These are phyloP conservation scores for Citeromyces matritensis DNA, from an alignment of 805 yeast species.

Conservation along the genomic window DNA sequence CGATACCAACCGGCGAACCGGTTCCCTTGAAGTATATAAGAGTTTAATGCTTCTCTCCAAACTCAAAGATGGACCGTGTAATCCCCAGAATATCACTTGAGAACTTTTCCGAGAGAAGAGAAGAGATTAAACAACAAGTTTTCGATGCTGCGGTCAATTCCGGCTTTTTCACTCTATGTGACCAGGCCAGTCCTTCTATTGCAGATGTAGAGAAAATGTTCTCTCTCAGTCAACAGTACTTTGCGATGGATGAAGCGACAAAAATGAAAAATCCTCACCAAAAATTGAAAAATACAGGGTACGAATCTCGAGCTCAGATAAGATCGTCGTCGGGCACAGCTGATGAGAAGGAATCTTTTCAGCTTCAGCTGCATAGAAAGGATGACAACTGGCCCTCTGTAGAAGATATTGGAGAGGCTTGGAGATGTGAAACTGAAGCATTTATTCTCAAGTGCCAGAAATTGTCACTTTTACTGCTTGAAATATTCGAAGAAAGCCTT, in stretches of 20 bases:
- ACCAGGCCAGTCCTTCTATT: slow-evolving; percentile 15
- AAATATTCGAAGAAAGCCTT: slow-evolving; percentile 14
- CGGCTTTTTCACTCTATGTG: slow-evolving; percentile 16
- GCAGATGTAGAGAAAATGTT: slow-evolving; percentile 14
- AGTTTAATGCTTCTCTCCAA: too few species aligned
- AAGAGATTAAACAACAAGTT: slow-evolving; percentile 14
- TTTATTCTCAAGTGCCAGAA: slow-evolving; percentile 12
- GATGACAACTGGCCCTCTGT: slow-evolving; percentile 15
- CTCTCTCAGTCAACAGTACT: slow-evolving; percentile 9
- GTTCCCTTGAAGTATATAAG: too few species aligned
- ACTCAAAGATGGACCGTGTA: slow-evolving; percentile 5
- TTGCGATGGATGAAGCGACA: slow-evolving; percentile 8
- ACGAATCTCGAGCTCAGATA: slow-evolving; percentile 15
- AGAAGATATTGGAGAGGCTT: slow-evolving; percentile 13
- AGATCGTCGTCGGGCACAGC: slow-evolving; percentile 19
- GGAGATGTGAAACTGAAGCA: slow-evolving; percentile 9
- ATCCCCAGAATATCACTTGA: slow-evolving; percentile 15
- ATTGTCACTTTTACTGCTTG: slow-evolving; percentile 11
- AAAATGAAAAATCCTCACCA: slow-evolving; percentile 15
- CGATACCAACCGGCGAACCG: too few species aligned
- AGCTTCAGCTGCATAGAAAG: slow-evolving; percentile 15
- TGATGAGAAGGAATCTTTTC: slow-evolving; percentile 17
- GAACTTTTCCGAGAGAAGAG: slow-evolving; percentile 11
- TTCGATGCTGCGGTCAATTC: slow-evolving; percentile 13
- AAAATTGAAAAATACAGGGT: slow-evolving; percentile 17